Conservation (phyloP, 106 monocot species). For the Alisma plantagoaquatica region DNA sequence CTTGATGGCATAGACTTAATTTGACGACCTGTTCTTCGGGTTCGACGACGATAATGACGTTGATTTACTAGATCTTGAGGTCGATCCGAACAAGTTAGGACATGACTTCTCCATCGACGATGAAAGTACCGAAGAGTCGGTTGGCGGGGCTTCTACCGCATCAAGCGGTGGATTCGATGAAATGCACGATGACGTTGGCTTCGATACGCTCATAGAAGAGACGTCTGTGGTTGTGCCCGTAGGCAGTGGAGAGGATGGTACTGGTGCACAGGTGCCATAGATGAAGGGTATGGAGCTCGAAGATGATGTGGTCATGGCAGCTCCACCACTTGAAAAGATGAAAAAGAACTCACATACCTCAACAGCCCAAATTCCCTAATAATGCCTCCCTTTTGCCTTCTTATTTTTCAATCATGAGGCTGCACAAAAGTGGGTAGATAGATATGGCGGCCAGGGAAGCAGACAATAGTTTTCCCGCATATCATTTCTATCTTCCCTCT, state of each 20-base stretch:
- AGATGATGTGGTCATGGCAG: constrained; percentile 3
- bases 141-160: no score
- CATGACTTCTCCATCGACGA: constrained; percentile 20
- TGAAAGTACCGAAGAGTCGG: constrained; percentile 13
- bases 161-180: neutral
- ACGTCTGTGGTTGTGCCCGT: neutral
- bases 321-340: no score
- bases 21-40: constrained; percentile 13
- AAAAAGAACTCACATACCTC: no score
- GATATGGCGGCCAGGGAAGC: no score
- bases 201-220: no score
- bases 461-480: no score
- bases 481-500: no score
- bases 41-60: constrained; percentile 34
- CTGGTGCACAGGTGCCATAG: neutral
- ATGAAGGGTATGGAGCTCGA: constrained; percentile 2
- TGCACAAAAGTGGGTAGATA: no score
- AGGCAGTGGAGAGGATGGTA: neutral
- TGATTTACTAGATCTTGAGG: constrained; percentile 46
- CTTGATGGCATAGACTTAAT: constrained; percentile 11
- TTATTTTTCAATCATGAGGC: no score
- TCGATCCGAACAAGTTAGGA: constrained; percentile 37
- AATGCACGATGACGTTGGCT: neutral
- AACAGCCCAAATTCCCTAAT: no score
- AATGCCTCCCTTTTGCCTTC: no score